These are phyloP conservation scores for Euptelea pleiosperma DNA, from an alignment of 164 flowering plant genomes.

Conservation along the genomic window DNA sequence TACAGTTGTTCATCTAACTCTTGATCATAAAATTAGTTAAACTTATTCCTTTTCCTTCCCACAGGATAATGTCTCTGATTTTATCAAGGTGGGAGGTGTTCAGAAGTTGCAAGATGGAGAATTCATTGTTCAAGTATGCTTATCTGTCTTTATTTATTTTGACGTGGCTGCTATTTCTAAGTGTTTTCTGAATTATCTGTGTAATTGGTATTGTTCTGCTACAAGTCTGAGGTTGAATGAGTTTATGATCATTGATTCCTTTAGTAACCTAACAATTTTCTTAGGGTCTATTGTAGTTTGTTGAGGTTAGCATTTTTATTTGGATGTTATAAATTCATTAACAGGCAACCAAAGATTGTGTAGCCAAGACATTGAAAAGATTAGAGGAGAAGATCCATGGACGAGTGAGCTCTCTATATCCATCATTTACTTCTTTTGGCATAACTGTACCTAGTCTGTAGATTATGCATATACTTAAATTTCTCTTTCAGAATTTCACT, in stretches of 20 bases:
- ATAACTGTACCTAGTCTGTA: too few relatives aligned
- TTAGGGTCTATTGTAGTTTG: conserved; percentile 5
- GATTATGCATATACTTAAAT: background rate
- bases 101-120: conserved; percentile 98
- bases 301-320: background rate
- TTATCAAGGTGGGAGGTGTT: conserved; percentile 93
- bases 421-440: conserved; percentile 1
- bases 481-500: background rate
- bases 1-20: background rate
- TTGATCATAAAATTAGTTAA: background rate
- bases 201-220: background rate
- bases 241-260: background rate
- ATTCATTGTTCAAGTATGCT: conserved; percentile 87
- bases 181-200: too few relatives aligned
- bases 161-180: background rate
- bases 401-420: conserved; percentile 64
- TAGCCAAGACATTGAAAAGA: conserved; percentile 92
- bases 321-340: conserved; percentile 13
- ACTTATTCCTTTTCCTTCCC: conserved; percentile 3
- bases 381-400: conserved; percentile 94
- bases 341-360: conserved; percentile 97
- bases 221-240: background rate
- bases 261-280: background rate
- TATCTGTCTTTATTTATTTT: background rate
- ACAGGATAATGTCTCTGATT: conserved; percentile 92